Conservation (phyloP, 768 basidiomycete species). For the Ramaria rubella region DNA sequence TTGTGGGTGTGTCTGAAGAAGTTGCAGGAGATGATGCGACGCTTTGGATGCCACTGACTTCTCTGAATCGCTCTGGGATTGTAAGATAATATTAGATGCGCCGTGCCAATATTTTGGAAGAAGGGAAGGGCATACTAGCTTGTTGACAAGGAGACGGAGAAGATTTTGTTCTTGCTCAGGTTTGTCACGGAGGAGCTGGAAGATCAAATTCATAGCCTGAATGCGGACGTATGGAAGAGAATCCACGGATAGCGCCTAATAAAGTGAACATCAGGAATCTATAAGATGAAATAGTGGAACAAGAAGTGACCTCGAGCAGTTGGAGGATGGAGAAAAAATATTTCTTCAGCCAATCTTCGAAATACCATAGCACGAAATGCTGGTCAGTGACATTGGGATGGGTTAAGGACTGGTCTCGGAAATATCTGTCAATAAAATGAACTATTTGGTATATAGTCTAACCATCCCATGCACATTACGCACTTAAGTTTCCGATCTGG, state of each 20-base stretch:
- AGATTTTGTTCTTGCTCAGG: slow-evolving; percentile 98
- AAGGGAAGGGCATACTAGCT: slow-evolving; percentile 52
- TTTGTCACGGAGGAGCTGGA: slow-evolving; percentile 75
- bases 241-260: slow-evolving; percentile 72
- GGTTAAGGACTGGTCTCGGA: slow-evolving; percentile 77
- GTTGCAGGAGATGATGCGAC: slow-evolving; percentile 82
- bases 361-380: slow-evolving; percentile 77
- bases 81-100: background rate
- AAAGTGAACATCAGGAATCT: background rate
- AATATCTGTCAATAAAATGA: slow-evolving; percentile 50
- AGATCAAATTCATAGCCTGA: slow-evolving; percentile 72
- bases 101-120: too few relatives aligned
- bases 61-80: slow-evolving; percentile 75
- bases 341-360: slow-evolving; percentile 97
- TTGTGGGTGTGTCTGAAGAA: slow-evolving; percentile 83
- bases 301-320: slow-evolving; percentile 85
- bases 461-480: slow-evolving; percentile 21
- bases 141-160: slow-evolving; percentile 86
- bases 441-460: background rate
- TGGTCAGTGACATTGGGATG: slow-evolving; percentile 61
- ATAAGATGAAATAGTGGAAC: slow-evolving; percentile 12
- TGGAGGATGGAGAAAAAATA: slow-evolving; percentile 92
- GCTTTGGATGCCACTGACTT: slow-evolving; percentile 83
- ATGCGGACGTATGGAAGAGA: slow-evolving; percentile 83
- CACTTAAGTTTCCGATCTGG: slow-evolving; percentile 82